These are phyloP conservation scores for Monilinia fructigena DNA, from an alignment of 2,329 filamentous ascomycete species.

Conservation along the genomic window DNA sequence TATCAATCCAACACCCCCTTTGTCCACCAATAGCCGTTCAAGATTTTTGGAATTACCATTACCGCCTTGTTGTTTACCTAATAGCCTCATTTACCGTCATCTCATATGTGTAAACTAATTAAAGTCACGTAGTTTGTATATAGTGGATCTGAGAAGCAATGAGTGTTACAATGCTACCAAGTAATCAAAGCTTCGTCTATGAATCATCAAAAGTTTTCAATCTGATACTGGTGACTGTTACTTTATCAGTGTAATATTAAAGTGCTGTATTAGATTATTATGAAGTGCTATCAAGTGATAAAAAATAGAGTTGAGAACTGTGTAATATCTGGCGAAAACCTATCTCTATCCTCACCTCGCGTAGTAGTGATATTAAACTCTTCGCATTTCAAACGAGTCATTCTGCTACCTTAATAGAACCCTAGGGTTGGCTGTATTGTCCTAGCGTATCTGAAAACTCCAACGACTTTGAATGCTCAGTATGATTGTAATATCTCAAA, in stretches of 20 bases:
- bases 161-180: background rate
- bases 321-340: background rate
- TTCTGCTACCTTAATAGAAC: background rate
- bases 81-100: no score
- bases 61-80: no score
- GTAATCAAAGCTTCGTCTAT: background rate
- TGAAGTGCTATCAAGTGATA: background rate
- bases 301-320: background rate
- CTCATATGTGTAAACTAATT: no score
- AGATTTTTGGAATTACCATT: no score
- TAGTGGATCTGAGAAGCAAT: background rate
- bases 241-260: background rate
- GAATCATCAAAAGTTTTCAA: background rate
- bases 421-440: no score
- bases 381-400: background rate
- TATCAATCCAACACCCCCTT: no score
- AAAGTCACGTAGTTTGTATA: no score
- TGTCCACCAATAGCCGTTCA: no score
- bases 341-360: background rate
- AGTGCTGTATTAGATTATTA: background rate
- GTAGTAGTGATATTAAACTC: background rate
- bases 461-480: background rate
- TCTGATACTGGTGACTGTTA: no score
- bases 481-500: background rate
- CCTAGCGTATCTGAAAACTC: background rate